A percentile compares a stretch with the other conserved stretches of the same genome.
Evolutionary conservation across 345 rosid species (phyloP).

Genomic region (Rhodamnia rubescens): DNA sequence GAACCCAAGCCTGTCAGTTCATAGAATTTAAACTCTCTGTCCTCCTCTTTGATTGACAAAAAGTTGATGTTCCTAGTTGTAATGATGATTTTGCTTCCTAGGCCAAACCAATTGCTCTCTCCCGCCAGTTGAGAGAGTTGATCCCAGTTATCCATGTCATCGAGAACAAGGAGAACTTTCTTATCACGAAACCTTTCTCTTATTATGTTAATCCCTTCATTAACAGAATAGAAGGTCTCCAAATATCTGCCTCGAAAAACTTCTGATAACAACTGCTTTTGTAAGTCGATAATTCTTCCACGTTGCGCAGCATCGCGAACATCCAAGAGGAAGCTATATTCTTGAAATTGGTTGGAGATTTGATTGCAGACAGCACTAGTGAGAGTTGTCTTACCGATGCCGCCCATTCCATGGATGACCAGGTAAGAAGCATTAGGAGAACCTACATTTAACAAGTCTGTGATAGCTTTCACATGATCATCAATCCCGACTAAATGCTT

Average conservation of each 20-base stretch:
- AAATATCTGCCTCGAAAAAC: neutral
- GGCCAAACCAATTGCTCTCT: neutral
- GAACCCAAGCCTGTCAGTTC: neutral
- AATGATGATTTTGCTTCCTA: neutral
- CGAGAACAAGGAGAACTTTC: neutral
- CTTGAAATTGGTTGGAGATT: neutral
- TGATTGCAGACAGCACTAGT: neutral
- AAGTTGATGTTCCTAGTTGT: neutral
- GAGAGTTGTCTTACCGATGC: accelerated
- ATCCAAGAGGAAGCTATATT: neutral
- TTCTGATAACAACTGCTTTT: neutral
- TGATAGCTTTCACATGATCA: neutral
- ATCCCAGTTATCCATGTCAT: neutral
- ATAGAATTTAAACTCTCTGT: neutral
- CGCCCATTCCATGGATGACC: neutral
- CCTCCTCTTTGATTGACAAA: neutral
- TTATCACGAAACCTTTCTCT: neutral
- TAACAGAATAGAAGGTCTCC: neutral
- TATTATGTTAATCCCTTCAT: neutral
- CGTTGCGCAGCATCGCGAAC: accelerated
- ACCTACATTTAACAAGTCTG: neutral
- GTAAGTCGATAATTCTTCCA: neutral
- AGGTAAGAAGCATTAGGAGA: accelerated
- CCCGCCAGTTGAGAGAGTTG: neutral
- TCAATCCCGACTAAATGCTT: neutral